Evolutionary conservation across 2,329 filamentous ascomycete species (phyloP).

Genomic region (Penicillium sp.): DNA sequence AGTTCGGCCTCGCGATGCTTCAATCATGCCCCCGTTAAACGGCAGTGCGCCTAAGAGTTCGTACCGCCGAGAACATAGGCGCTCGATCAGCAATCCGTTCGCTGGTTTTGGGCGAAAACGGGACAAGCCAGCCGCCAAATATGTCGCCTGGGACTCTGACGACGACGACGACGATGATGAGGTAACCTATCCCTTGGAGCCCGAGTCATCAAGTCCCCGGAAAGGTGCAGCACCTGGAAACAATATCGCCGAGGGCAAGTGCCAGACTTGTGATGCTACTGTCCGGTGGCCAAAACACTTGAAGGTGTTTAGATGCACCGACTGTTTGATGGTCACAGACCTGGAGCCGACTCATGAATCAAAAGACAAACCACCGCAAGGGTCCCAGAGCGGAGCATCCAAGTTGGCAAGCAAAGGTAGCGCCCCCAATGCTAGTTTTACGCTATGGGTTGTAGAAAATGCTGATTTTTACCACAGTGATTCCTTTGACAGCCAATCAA

Average conservation of each 20-base stretch:
- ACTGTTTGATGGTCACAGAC: conserved; percentile 79
- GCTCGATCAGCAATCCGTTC: conserved; percentile 73
- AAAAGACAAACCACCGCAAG: conserved; percentile 7
- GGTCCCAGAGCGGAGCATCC: neutral
- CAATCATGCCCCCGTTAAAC: conserved; percentile 18
- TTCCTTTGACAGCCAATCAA: conserved; percentile 51
- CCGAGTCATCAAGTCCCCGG: conserved; percentile 33
- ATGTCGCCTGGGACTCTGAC: conserved; percentile 38
- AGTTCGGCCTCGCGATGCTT: conserved; percentile 22
- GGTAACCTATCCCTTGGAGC: conserved; percentile 26
- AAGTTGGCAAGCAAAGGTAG: conserved; percentile 11
- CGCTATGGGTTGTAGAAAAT: neutral
- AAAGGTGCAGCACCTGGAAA: conserved; percentile 39
- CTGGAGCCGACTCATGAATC: conserved; percentile 43
- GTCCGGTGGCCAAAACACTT: conserved; percentile 70
- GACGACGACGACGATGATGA: conserved; percentile 39
- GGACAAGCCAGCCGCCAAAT: conserved; percentile 45
- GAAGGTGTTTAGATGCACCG: conserved; percentile 69
- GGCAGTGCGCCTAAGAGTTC: conserved; percentile 12
- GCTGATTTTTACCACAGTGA: conserved; percentile 22
- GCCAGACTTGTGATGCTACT: conserved; percentile 75
- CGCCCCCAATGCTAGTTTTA: neutral
- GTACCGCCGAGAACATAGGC: conserved; percentile 41
- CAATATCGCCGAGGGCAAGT: conserved; percentile 62
- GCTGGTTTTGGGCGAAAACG: conserved; percentile 44